phyloP scores from a whole-genome alignment of 306 rosid genomes.

The Cicer chorassanicum region DNA sequence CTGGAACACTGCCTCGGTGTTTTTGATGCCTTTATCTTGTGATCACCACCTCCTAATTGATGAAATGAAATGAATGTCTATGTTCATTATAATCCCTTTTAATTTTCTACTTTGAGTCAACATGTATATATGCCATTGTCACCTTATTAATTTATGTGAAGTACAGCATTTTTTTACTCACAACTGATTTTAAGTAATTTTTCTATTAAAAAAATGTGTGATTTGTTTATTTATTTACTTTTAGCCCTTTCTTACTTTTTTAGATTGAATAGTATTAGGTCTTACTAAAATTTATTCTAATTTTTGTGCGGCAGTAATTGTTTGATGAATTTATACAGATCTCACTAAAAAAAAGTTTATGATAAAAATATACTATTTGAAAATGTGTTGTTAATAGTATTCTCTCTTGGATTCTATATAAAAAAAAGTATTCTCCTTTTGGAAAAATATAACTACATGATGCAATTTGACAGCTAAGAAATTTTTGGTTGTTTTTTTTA shows the following conservation, averaged over 20 bases:
- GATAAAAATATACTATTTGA: too few relatives aligned
- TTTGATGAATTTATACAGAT: not conserved
- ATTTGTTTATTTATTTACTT: not conserved
- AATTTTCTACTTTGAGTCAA: not conserved
- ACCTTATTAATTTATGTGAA: conserved; percentile 45
- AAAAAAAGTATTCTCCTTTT: too few relatives aligned
- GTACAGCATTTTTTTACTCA: conserved; percentile 41
- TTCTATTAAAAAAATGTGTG: not conserved
- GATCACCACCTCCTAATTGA: conserved; percentile 38
- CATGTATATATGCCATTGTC: conserved; percentile 55
- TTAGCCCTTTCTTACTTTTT: not conserved
- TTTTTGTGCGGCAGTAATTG: not conserved
- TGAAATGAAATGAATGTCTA: conserved; percentile 39
- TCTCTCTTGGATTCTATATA: too few relatives aligned
- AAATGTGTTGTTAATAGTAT: too few relatives aligned
- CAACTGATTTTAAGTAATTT: not conserved
- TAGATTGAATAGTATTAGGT: not conserved
- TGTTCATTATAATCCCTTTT: conserved; percentile 17
- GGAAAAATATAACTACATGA: too few relatives aligned
- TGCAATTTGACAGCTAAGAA: too few relatives aligned
- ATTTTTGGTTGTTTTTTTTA: too few relatives aligned
- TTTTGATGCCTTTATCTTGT: conserved; percentile 30
- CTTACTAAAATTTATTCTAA: not conserved
- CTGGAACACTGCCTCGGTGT: conserved; percentile 41
- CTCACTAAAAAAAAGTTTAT: not conserved